Percentiles rank a stretch among this genome's conserved stretches.
phyloP scores from a whole-genome alignment of 2,329 filamentous ascomycete species.

The Cercospora beticola region DNA sequence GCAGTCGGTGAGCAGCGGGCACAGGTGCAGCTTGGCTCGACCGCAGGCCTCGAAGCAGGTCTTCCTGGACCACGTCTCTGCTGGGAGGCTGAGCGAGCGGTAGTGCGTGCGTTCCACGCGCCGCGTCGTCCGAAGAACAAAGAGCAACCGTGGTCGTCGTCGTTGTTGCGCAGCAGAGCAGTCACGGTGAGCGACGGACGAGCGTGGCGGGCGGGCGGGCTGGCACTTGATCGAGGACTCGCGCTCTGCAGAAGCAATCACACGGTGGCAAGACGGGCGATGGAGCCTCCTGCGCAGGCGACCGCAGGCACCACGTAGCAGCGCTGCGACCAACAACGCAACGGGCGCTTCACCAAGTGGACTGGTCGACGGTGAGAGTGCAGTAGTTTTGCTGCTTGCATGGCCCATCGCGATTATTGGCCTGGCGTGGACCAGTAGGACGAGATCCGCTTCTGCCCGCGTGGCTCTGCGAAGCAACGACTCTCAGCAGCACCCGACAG shows the following conservation, averaged over 20 bases:
- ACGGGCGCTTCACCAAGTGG: slow-evolving; percentile 7
- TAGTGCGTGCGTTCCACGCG: background rate
- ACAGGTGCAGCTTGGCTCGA: background rate
- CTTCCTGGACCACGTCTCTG: background rate
- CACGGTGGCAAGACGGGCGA: background rate
- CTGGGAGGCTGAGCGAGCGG: background rate
- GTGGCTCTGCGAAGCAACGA: background rate
- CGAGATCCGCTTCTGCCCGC: slow-evolving; percentile 7
- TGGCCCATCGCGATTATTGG: slow-evolving; percentile 7
- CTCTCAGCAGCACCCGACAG: too few species aligned
- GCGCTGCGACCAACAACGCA: background rate
- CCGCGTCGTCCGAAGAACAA: background rate
- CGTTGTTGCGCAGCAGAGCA: background rate
- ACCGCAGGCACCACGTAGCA: background rate
- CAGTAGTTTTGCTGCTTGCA: slow-evolving; percentile 16
- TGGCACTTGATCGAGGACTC: background rate
- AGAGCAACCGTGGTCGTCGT: background rate
- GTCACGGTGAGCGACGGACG: background rate
- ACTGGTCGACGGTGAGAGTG: slow-evolving; percentile 10
- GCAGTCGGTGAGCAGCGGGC: too few species aligned
- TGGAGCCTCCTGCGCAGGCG: background rate
- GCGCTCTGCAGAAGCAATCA: background rate
- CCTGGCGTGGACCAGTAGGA: slow-evolving; percentile 16
- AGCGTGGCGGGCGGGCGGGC: background rate
- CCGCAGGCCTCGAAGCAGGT: background rate